A percentile compares a stretch with the other conserved stretches of the same genome.
Evolutionary conservation across 1,284 basidiomycete genomes (phyloP).

Genomic region (Sporisorium graminicola): DNA sequence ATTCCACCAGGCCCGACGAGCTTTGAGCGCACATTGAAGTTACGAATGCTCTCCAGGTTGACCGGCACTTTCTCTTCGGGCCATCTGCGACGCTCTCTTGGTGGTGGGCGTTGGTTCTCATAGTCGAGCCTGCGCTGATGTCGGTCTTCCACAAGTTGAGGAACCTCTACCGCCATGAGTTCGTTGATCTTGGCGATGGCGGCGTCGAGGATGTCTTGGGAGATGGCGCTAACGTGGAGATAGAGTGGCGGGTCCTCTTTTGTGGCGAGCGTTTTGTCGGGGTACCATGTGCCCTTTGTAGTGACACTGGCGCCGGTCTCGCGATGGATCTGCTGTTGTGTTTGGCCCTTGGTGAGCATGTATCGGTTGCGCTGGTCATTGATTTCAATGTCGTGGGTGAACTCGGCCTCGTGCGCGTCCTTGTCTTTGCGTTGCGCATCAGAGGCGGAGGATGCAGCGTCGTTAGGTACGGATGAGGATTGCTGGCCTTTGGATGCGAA

Average conservation of each 20-base stretch:
- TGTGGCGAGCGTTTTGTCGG: constrained; percentile 70
- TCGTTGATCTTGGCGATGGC: constrained; percentile 88
- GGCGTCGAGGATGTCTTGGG: constrained; percentile 79
- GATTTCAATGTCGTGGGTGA: constrained; percentile 92
- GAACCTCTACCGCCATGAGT: constrained; percentile 81
- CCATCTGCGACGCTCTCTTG: constrained; percentile 53
- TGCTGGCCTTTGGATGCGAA: constrained; percentile 37
- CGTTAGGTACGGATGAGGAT: constrained; percentile 71
- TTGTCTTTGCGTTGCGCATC: constrained; percentile 73
- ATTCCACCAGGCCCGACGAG: constrained; percentile 90
- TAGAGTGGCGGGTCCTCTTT: constrained; percentile 78
- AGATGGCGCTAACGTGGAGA: constrained; percentile 88
- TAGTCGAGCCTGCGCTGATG: constrained; percentile 54
- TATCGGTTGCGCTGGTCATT: constrained; percentile 97
- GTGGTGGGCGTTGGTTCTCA: constrained; percentile 52
- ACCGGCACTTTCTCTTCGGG: constrained; percentile 74
- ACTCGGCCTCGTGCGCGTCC: constrained; percentile 83
- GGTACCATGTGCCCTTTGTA: constrained; percentile 79
- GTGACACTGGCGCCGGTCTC: constrained; percentile 66
- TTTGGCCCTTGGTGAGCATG: constrained; percentile 91
- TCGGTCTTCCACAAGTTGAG: constrained; percentile 64
- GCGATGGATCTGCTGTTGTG: constrained; percentile 83
- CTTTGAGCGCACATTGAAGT: constrained; percentile 97
- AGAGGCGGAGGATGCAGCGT: constrained; percentile 50
- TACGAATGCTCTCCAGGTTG: constrained; percentile 87